Evolutionary conservation across 768 basidiomycete genomes (phyloP), one percentile per base, ranked within the genome.

Genomic region (Mycena galopus): DNA sequence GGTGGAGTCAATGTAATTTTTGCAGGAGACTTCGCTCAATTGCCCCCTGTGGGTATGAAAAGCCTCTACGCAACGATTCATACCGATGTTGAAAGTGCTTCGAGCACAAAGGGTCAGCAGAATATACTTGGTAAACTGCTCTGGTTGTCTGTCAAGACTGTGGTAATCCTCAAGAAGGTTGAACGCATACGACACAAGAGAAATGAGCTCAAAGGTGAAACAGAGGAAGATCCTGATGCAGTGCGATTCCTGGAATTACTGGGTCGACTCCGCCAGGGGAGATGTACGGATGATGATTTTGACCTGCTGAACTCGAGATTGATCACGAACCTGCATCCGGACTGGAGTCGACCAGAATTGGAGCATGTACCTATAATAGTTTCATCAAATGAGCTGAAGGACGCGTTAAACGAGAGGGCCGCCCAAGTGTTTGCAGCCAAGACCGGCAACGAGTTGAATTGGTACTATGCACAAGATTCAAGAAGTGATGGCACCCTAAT

Each of bases 361-460:
- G 23, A 30, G 12, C 12, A 77, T 14, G 78, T 79, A 0, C 83
- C 84, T 1, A 75, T 84, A 7, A 84, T 86, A 65, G 82, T 86
- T 0, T 78, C 75, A 1, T 76, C 78, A 2, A 86, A 86, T 76
- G 80, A 75, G 1, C 47, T 73, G 0, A 86, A 85, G 61, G 84
- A 85, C 64, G 78, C 78, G 0, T 60, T 88, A 4, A 87, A 87
- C 64, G 64, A 77, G 1, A 65, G 72, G 8, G 76, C 76, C 0
- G 74, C 80, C 0, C 32, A 50, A 1, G 77, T 76, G 11, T 83
- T 79, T 74, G 83, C 86, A 0, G 14, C 42, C 1, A 11, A 55
- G 11, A 73, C 71, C 5, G 69, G 72, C 0, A 55, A 69, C 23
- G 10, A 35, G 0, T 8, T 81, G 0, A 77, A 79, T 65, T 84